Percentiles rank a stretch among this genome's conserved stretches.
phyloP scores from a whole-genome alignment of 1,284 basidiomycete genomes.

The Ceratobasidium sp. region DNA sequence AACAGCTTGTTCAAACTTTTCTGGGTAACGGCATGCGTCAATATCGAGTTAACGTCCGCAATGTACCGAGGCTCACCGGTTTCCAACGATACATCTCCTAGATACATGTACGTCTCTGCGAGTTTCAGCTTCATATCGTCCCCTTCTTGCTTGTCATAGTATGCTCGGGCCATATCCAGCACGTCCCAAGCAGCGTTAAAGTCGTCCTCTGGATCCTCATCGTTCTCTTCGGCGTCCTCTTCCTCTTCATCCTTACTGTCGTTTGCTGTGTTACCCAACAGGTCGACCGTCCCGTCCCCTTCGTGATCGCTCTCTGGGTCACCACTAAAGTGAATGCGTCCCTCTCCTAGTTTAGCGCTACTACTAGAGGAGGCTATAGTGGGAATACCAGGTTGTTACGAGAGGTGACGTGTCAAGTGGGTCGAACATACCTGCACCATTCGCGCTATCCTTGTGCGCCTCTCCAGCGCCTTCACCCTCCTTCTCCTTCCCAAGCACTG shows the following conservation, averaged over 20 bases:
- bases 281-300: conserved; percentile 62
- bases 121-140: conserved; percentile 73
- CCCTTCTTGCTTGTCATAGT: conserved; percentile 71
- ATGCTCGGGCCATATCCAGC: conserved; percentile 81
- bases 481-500: conserved; percentile 81
- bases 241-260: conserved; percentile 58
- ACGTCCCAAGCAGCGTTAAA: conserved; percentile 96
- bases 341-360: conserved; percentile 16
- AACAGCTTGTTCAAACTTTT: conserved; percentile 92
- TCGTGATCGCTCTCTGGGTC: conserved; percentile 66
- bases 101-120: conserved; percentile 81
- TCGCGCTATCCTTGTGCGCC: conserved; percentile 4
- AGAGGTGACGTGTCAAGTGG: conserved; percentile 22
- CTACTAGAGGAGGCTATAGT: conserved; percentile 29
- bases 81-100: conserved; percentile 88
- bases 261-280: conserved; percentile 64
- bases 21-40: conserved; percentile 54
- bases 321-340: conserved; percentile 66
- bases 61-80: conserved; percentile 65
- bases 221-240: conserved; percentile 47
- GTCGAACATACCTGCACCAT: conserved; percentile 4
- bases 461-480: conserved; percentile 56
- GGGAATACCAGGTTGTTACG: not conserved
- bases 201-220: conserved; percentile 76
- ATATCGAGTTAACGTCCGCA: not conserved